Evolutionary conservation across 2,329 filamentous ascomycete species (phyloP).

Genomic region (Tolypocladium tundrense): DNA sequence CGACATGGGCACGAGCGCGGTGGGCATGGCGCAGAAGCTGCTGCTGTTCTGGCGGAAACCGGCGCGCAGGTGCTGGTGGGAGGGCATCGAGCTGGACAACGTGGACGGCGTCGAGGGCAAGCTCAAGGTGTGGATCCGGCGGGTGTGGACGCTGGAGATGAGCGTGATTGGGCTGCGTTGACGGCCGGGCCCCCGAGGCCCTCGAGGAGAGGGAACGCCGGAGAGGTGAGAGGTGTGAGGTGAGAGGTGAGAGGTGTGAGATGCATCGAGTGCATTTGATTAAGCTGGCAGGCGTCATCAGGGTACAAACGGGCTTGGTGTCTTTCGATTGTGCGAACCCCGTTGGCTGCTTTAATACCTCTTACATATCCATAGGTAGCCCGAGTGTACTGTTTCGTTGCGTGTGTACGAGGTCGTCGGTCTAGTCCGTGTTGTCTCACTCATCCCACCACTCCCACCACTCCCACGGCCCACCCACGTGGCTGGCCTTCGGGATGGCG

Average conservation of each 20-base stretch:
- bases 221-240: not conserved
- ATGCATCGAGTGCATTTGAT: constrained; percentile 1
- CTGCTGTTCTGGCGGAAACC: constrained; percentile 97
- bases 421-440: not conserved
- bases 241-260: not conserved
- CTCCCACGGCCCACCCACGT: not conserved
- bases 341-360: not conserved
- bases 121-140: constrained; percentile 95
- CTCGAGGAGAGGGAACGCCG: not conserved
- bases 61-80: constrained; percentile 96
- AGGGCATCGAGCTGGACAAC: constrained; percentile 82
- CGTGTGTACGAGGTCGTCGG: not conserved
- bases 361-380: not conserved
- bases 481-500: not conserved
- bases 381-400: not conserved
- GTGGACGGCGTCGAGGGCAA: constrained; percentile 86
- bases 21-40: constrained; percentile 97
- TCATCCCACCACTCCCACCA: not conserved
- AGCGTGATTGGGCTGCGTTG: constrained; percentile 69
- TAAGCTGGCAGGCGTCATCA: constrained; percentile 7
- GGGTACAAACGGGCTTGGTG: not conserved
- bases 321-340: not conserved
- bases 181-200: not conserved
- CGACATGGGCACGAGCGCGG: constrained; percentile 63
- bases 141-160: constrained; percentile 99